These are phyloP conservation scores for Spathaspora arborariae DNA, from an alignment of 805 yeast species.

Conservation along the genomic window DNA sequence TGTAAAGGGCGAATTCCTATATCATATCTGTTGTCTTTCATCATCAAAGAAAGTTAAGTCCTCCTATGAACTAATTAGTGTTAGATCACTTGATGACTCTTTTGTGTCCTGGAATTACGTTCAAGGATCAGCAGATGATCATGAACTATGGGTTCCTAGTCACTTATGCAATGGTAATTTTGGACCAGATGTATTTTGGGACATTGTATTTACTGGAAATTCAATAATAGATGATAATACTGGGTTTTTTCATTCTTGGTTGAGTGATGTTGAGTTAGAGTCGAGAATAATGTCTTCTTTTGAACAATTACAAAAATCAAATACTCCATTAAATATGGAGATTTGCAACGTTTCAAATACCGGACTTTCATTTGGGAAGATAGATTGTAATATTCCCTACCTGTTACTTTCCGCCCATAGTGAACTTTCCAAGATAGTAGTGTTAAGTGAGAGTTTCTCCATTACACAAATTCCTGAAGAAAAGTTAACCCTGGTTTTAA, in stretches of 20 bases:
- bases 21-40: conserved; percentile 46
- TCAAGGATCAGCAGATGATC: conserved; percentile 95
- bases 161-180: conserved; percentile 43
- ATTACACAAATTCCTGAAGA: conserved; percentile 7
- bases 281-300: conserved; percentile 14
- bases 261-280: conserved; percentile 21
- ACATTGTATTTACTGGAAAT: not conserved
- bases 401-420: conserved; percentile 4
- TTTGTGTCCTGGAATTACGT: conserved; percentile 46
- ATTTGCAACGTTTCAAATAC: conserved; percentile 15
- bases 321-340: not conserved
- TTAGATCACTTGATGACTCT: conserved; percentile 5
- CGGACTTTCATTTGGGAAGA: conserved; percentile 24
- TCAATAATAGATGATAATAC: conserved; percentile 18
- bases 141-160: conserved; percentile 67
- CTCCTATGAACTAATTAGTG: conserved; percentile 1
- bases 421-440: conserved; percentile 14
- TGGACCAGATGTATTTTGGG: conserved; percentile 58
- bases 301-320: not conserved
- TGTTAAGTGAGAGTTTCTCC: conserved; percentile 19
- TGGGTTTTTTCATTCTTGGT: conserved; percentile 18
- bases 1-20: conserved; percentile 2
- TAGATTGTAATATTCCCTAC: conserved; percentile 14
- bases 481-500: conserved; percentile 6
- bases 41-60: conserved; percentile 45